Percentiles rank a stretch among this genome's conserved stretches.
Conservation (phyloP, 2,329 filamentous ascomycete genomes). For the Scytalidium sp. region DNA sequence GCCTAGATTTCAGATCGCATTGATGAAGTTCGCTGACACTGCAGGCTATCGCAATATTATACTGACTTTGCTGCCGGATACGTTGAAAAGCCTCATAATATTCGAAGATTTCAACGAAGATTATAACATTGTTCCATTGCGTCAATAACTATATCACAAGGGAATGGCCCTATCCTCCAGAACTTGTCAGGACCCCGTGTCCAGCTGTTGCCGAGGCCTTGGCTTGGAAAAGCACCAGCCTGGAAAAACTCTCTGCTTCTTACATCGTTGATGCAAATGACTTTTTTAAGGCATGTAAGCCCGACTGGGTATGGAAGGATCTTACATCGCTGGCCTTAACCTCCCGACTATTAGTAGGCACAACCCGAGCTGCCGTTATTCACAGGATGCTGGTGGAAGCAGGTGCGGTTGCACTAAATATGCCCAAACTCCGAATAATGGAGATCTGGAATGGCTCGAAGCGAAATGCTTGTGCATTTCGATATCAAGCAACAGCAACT, state of each 20-base stretch:
- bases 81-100: not conserved
- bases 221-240: constrained; percentile 14
- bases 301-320: constrained; percentile 12
- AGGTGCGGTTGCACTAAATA: constrained; percentile 8
- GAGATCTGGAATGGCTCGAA: constrained; percentile 15
- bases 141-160: not conserved
- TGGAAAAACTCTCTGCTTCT: constrained; percentile 16
- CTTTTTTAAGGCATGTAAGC: constrained; percentile 15
- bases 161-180: not conserved
- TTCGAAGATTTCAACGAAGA: not conserved
- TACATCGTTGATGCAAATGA: constrained; percentile 18
- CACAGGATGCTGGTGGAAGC: constrained; percentile 9
- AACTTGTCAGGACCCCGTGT: not conserved
- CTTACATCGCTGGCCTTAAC: constrained; percentile 17
- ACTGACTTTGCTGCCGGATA: not conserved
- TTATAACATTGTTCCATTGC: not conserved
- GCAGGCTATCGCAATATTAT: not conserved
- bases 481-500: constrained; percentile 3
- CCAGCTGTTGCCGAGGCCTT: constrained; percentile 10
- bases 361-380: constrained; percentile 4
- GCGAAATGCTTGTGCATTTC: constrained; percentile 11
- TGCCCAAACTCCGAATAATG: constrained; percentile 13
- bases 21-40: not conserved
- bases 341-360: constrained; percentile 11
- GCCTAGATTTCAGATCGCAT: not conserved